Evolutionary conservation across 768 basidiomycete species (phyloP).

Genomic region (Xerocomellus amylosporus): DNA sequence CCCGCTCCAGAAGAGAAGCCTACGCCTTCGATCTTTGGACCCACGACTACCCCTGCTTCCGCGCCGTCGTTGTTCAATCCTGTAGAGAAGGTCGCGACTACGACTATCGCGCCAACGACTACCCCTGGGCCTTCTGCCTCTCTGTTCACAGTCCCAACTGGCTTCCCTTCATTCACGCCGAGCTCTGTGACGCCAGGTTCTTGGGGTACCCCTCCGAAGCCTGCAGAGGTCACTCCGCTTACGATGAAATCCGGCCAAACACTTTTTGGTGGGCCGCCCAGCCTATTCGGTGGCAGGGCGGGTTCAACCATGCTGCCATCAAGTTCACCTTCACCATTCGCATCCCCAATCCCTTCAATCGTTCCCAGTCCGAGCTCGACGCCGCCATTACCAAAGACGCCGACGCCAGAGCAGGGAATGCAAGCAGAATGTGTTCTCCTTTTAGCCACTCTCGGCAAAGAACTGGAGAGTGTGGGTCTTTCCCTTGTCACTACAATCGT

Average conservation of each 20-base stretch:
- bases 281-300: constrained; percentile 1
- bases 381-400: constrained; percentile 5
- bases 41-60: constrained; percentile 1
- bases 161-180: constrained; percentile 9
- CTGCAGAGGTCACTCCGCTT: not conserved
- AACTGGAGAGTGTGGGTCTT: constrained; percentile 57
- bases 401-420: constrained; percentile 55
- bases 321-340: constrained; percentile 1
- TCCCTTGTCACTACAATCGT: not conserved
- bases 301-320: not conserved
- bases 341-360: not conserved
- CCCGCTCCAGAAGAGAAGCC: constrained; percentile 14
- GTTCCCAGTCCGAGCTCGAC: constrained; percentile 3
- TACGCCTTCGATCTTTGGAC: constrained; percentile 4
- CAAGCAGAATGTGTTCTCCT: constrained; percentile 61
- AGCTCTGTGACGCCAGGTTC: not conserved
- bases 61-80: not conserved
- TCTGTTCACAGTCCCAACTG: constrained; percentile 8
- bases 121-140: constrained; percentile 5
- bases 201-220: constrained; percentile 9
- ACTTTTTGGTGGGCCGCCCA: constrained; percentile 13
- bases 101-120: constrained; percentile 4
- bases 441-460: constrained; percentile 43
- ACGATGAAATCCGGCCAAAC: constrained; percentile 2
- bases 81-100: not conserved